Evolutionary conservation across 2,329 filamentous ascomycete species (phyloP), one percentile per base, ranked within the genome.

Genomic region (Pestalotiopsis fici): DNA sequence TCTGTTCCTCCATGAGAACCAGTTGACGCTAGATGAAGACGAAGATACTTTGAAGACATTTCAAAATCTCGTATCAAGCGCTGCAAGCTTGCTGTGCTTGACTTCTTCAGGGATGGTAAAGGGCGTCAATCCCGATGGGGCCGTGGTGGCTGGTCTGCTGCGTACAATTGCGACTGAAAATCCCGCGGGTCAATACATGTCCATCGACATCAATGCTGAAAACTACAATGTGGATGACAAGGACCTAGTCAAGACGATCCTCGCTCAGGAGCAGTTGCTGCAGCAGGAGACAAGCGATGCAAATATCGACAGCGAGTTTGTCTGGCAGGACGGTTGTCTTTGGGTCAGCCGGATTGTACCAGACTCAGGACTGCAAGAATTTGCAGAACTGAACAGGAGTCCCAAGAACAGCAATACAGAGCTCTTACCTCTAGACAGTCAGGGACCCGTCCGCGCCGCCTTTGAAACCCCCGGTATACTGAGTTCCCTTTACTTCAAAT

Each of bases 391-490:
- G n/a, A n/a, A n/a, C n/a, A n/a, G n/a, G n/a, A n/a, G n/a, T n/a
- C n/a, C n/a, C n/a, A n/a, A n/a, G n/a, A n/a, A n/a, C n/a, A n/a
- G n/a, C n/a, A n/a, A n/a, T n/a, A n/a, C n/a, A n/a, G n/a, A n/a
- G n/a, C n/a, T n/a, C n/a, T n/a, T n/a, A 11, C 66, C 69, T 3
- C 31, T 72, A 2, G 69, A 43, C n/a, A 67, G 69, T 27, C 71
- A 73, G 23, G 70, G 68, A 2, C 64, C 71, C n/a, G 61, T 76
- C 2, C 67, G 72, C 2, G 76, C 71, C 11, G 72, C 65, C 3
- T 77, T 78, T 50, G 72, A 72, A 31, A 75, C 71, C 0, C 71
- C 74, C 0, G 77, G 77, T 9, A 56, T 77, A 0, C 69, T 77
- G 2, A 69, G 68, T 7, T 78, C 75, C 2, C 57, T 78, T 3